Evolutionary conservation across 2,329 filamentous ascomycete species (phyloP).

Genomic region (Gliomastix tumulicola): DNA sequence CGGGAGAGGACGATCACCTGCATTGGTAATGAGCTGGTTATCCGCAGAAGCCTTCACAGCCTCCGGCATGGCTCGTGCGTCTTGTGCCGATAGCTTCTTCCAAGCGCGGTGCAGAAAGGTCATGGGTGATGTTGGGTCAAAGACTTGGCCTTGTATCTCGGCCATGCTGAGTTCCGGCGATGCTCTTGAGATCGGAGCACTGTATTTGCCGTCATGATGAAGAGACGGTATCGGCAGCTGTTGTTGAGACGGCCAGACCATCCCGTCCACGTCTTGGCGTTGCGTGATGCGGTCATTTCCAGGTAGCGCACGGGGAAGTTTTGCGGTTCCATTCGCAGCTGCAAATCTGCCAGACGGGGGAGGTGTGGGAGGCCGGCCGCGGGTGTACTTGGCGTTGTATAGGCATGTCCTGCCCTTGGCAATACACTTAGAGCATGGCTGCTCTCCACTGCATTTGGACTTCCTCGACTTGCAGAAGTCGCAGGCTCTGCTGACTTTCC

Average conservation of each 20-base stretch:
- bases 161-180: constrained; percentile 38
- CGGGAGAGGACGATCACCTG: constrained; percentile 42
- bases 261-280: no score
- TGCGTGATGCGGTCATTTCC: no score
- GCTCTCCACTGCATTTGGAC: constrained; percentile 17
- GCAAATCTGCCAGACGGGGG: constrained; percentile 18
- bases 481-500: constrained; percentile 22
- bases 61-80: constrained; percentile 16
- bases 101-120: constrained; percentile 47
- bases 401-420: constrained; percentile 15
- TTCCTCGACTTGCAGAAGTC: constrained; percentile 19
- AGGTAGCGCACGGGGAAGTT: no score
- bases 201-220: no score
- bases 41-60: constrained; percentile 13
- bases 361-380: constrained; percentile 24
- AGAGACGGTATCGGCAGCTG: no score
- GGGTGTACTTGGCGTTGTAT: constrained; percentile 22
- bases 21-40: constrained; percentile 37
- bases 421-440: constrained; percentile 22
- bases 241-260: no score
- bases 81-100: constrained; percentile 39
- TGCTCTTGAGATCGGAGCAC: no score
- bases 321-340: no score
- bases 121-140: constrained; percentile 42
- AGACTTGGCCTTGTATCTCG: constrained; percentile 44